Conservation (phyloP, 2,329 filamentous ascomycete genomes). For the Hypoxylon sp. region DNA sequence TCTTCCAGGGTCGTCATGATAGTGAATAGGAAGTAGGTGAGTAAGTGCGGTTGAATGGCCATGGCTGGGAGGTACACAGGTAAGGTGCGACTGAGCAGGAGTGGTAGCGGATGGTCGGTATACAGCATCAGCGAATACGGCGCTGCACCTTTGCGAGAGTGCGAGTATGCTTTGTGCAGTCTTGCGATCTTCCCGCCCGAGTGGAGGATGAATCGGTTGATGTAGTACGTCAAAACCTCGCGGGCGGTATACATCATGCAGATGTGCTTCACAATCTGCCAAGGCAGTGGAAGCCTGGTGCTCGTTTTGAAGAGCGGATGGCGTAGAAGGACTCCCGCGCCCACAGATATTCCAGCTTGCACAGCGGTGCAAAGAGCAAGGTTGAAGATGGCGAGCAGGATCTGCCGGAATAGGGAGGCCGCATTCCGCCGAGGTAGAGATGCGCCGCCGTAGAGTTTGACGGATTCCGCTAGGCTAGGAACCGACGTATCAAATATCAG, state of each 20-base stretch:
- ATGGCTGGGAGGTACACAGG: conserved; percentile 77
- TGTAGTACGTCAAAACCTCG: conserved; percentile 77
- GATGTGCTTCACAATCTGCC: conserved; percentile 67
- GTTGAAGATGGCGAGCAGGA: conserved; percentile 63
- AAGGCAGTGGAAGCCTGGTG: conserved; percentile 66
- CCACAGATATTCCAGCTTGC: conserved; percentile 61
- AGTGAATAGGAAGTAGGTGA: conserved; percentile 79
- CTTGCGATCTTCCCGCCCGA: conserved; percentile 56
- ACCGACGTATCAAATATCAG: conserved; percentile 79
- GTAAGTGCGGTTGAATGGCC: conserved; percentile 76
- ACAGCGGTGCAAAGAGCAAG: conserved; percentile 60
- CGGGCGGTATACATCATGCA: conserved; percentile 61
- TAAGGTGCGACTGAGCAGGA: conserved; percentile 73
- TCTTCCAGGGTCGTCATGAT: conserved; percentile 76
- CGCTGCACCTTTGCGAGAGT: conserved; percentile 66
- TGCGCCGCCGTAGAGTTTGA: conserved; percentile 76
- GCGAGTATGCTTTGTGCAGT: conserved; percentile 63
- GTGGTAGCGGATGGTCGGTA: conserved; percentile 77
- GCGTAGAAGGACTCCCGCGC: conserved; percentile 54
- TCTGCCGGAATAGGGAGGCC: conserved; percentile 54
- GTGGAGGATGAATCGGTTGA: conserved; percentile 82
- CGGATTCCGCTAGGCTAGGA: conserved; percentile 75
- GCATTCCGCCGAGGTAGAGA: conserved; percentile 65
- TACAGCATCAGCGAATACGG: conserved; percentile 74
- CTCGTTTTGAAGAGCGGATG: conserved; percentile 63